Conservation (phyloP, 352 stramenopile species). For the Aphanomyces stellatus region DNA sequence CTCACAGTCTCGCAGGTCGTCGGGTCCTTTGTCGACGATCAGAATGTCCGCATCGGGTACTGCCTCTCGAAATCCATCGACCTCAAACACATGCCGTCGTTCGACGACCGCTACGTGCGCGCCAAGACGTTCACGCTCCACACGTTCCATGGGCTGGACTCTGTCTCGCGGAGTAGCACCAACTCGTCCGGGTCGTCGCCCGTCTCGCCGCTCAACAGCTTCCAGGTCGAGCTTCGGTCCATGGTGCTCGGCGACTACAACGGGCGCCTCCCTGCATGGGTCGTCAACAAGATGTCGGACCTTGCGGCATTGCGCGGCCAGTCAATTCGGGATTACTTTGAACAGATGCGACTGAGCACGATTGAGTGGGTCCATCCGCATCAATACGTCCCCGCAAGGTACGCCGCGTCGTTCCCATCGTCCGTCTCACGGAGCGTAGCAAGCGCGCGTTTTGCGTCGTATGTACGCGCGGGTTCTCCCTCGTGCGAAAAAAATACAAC, state of each 20-base stretch:
- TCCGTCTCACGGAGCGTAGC: neutral
- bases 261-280: constrained; percentile 49
- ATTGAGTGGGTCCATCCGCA: constrained; percentile 54
- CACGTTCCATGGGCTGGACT: constrained; percentile 36
- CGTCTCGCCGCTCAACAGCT: neutral
- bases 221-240: constrained; percentile 16
- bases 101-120: constrained; percentile 50
- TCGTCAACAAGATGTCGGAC: constrained; percentile 78
- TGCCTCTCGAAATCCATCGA: constrained; percentile 69
- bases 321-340: constrained; percentile 69
- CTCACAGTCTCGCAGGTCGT: constrained; percentile 30
- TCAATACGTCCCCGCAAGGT: constrained; percentile 60
- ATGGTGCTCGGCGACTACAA: constrained; percentile 17
- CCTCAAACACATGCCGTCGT: constrained; percentile 36
- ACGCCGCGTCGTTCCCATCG: neutral
- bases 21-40: constrained; percentile 58
- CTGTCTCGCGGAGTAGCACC: neutral
- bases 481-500: constrained; percentile 82
- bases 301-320: constrained; percentile 60
- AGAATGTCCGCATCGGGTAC: constrained; percentile 56
- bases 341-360: constrained; percentile 61
- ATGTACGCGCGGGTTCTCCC: constrained; percentile 74
- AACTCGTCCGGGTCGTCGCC: neutral
- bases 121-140: constrained; percentile 67
- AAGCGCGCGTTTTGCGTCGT: constrained; percentile 71